Evolutionary conservation across 2,329 filamentous ascomycete genomes (phyloP).

Genomic region (Aspergillus ochraceus): DNA sequence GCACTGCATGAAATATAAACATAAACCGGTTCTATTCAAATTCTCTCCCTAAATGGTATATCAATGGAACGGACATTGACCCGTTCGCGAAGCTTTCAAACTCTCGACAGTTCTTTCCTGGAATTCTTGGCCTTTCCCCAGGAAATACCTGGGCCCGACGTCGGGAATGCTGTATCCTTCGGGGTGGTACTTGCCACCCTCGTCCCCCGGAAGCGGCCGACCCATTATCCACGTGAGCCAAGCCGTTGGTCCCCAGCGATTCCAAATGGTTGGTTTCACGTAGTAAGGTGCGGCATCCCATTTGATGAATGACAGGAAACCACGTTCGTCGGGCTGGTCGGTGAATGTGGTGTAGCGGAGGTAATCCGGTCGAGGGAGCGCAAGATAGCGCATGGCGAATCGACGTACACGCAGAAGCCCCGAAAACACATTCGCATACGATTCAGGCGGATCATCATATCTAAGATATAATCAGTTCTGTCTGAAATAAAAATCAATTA

Average conservation of each 20-base stretch:
- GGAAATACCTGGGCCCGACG: slow-evolving; percentile 60
- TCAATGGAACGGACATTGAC: slow-evolving; percentile 51
- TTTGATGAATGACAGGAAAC: slow-evolving; percentile 50
- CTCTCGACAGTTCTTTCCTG: slow-evolving; percentile 41
- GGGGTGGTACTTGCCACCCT: slow-evolving; percentile 48
- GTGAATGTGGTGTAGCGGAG: slow-evolving; percentile 41
- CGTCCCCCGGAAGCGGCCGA: slow-evolving; percentile 49
- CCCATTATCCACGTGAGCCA: slow-evolving; percentile 51
- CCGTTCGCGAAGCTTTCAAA: slow-evolving; percentile 43
- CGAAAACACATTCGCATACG: slow-evolving; percentile 44
- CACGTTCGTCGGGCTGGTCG: slow-evolving; percentile 53
- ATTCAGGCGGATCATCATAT: slow-evolving; percentile 40
- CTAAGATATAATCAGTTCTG: slow-evolving; percentile 21
- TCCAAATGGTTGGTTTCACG: slow-evolving; percentile 59
- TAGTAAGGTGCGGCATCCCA: slow-evolving; percentile 69
- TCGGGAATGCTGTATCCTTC: slow-evolving; percentile 55
- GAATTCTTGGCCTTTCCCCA: slow-evolving; percentile 48
- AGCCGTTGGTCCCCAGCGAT: slow-evolving; percentile 61
- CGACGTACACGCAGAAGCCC: slow-evolving; percentile 54
- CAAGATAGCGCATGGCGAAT: slow-evolving; percentile 58
- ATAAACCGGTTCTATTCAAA: no score
- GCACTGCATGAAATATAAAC: no score
- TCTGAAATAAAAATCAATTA: neutral
- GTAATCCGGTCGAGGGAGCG: slow-evolving; percentile 56
- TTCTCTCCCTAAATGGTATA: no score